Percentiles rank a stretch among this genome's conserved stretches.
Conservation (phyloP, 768 basidiomycete genomes). For the Pulveroboletus sp. region DNA sequence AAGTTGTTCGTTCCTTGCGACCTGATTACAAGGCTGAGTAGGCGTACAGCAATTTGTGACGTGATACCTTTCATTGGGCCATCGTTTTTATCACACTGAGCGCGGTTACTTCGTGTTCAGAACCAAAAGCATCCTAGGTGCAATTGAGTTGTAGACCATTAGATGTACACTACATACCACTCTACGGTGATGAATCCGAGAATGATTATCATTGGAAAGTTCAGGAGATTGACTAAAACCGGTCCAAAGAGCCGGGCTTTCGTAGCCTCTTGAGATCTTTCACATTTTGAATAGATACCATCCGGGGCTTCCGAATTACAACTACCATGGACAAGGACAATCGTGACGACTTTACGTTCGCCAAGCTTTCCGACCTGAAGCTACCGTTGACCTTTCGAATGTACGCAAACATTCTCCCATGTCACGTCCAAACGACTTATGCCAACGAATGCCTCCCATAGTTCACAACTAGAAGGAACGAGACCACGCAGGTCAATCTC, state of each 20-base stretch:
- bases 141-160: conserved; percentile 13
- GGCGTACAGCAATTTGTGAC: background rate
- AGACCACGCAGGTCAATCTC: conserved; percentile 70
- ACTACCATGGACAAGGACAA: conserved; percentile 55
- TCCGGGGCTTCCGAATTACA: background rate
- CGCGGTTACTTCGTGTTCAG: conserved; percentile 10
- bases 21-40: conserved; percentile 78
- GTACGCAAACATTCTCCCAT: conserved; percentile 37
- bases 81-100: conserved; percentile 9
- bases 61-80: conserved; percentile 10
- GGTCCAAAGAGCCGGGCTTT: no score
- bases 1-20: conserved; percentile 86
- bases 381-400: conserved; percentile 85
- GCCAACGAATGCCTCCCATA: conserved; percentile 26
- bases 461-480: conserved; percentile 84
- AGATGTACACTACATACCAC: conserved; percentile 16
- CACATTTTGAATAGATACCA: no score
- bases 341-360: conserved; percentile 90
- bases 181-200: no score
- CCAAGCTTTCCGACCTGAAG: conserved; percentile 85
- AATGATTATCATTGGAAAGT: no score
- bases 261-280: no score
- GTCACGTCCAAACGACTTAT: background rate
- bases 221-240: no score
- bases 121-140: conserved; percentile 28